Evolutionary conservation across 2,329 filamentous ascomycete species (phyloP), one percentile per base, ranked within the genome.

Genomic region (Colletotrichum tofieldiae): DNA sequence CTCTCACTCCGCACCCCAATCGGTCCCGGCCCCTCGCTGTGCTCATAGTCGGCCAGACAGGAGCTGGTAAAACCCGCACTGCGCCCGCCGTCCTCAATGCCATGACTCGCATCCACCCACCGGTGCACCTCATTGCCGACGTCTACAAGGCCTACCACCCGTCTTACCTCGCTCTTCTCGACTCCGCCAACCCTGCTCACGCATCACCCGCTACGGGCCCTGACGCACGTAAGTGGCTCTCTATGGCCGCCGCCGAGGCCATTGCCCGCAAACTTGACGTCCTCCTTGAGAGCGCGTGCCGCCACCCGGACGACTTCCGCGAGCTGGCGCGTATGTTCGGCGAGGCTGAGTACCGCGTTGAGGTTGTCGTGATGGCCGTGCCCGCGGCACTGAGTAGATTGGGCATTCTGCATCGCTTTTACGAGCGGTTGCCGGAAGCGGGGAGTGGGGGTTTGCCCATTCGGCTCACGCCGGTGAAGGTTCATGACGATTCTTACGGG

Each of bases 131-230:
- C 74, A 83, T 87, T 67, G 84, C 85, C 65, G 85, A 87, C 80
- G 84, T 83, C 29, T 86, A 85, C 82, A 87, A 87, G 75, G 81
- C 82, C 5, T 83, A 86, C 78, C 85, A 87, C 77, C 85, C 85
- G 0, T 72, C 78, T 23, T 86, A 85, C 77, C 39, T 74, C 18
- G n/a, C 64, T 3, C 78, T 84, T 35, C 73, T 82, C 23, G 66
- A 75, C 1, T 71, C 71, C 12, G 75, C 75, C 2, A 72, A 76
- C 18, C 81, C 82, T 5, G 72, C 77, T 2, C 77, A 84, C 23
- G 83, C 85, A 3, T 83, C 82, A 3, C 76, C 81, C 0, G 83
- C 83, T 6, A 82, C 84, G 3, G 78, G 81, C 4, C 77, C 77
- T 47, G 84, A 85, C 74, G 85, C 85, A 3, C 82, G 85, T 26